Evolutionary conservation across 306 rosid genomes (phyloP), one percentile per base, ranked within the genome.

Genomic region (Alnus rubra): DNA sequence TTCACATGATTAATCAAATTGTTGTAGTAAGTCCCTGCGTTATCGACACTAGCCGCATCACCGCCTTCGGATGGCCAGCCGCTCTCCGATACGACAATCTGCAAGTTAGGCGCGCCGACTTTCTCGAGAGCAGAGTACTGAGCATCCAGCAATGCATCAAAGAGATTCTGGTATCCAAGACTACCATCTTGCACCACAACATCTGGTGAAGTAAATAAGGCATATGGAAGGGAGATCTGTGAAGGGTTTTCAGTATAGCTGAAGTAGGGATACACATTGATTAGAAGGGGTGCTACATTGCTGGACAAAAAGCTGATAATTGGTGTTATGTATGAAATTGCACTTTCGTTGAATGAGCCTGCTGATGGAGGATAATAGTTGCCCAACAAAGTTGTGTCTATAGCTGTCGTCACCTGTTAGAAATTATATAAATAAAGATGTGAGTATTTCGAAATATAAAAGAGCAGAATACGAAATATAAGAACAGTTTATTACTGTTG

Each of bases 61-160:
- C 87, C 82, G 18, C 91, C 96, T 8, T 14, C 63, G 0, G 94
- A 89, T 5, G 96, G 98, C 96, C 97, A 93, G 7, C 97, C 96
- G 9, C 89, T 93, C 82, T 93, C 96, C 0, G 96, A 85, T 12
- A 91, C 94, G 18, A 93, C 93, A 0, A 89, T 73, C 30, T 72
- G 15, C 82, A 89, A 11, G 31, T 67, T 42, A 1, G 83, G 62
- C 1, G 47, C 70, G 7, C 48, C 70, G 9, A 23, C 70, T 64
- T 63, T 91, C 84, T 88, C 96, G 23, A 91, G 83, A 35, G 97
- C 92, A 9, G 80, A 78, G 13, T 91, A 88, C 0, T 77, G 51
- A 37, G 96, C 35, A 69, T 89, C 97, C 76, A 91, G 2, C 74
- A 81, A 59, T 2, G 94, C 90, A 73, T 81, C 90, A 64, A 87